Evolutionary conservation across 805 yeast genomes (phyloP).

Genomic region (Hyphopichia homilentoma): DNA sequence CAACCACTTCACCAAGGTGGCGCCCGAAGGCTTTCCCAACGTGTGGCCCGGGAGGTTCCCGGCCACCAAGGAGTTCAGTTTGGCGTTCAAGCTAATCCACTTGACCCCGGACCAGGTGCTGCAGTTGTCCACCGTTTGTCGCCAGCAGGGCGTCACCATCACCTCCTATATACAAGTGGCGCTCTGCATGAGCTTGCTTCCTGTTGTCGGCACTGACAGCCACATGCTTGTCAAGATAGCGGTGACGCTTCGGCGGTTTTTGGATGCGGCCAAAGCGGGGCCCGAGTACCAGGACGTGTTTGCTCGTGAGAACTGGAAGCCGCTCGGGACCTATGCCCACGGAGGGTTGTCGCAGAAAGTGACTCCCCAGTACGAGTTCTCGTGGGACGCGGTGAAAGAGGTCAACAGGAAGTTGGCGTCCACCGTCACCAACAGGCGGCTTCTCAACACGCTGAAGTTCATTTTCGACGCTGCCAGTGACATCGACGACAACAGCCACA

Average conservation of each 20-base stretch:
- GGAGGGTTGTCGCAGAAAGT: slow-evolving; percentile 25
- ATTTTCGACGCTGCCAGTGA: slow-evolving; percentile 14
- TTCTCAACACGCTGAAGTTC: slow-evolving; percentile 18
- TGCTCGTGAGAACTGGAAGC: slow-evolving; percentile 14
- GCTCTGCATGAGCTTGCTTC: slow-evolving; percentile 24
- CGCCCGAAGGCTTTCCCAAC: slow-evolving; percentile 15
- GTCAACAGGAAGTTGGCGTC: slow-evolving; percentile 15
- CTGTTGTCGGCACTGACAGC: slow-evolving; percentile 21
- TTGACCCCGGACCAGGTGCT: slow-evolving; percentile 21
- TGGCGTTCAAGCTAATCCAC: slow-evolving; percentile 25
- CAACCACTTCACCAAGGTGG: slow-evolving; percentile 16
- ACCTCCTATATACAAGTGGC: slow-evolving; percentile 28
- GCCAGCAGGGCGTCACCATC: slow-evolving; percentile 24
- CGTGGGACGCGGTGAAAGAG: slow-evolving; percentile 28
- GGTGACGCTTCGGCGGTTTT: slow-evolving; percentile 29
- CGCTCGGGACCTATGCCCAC: slow-evolving; percentile 32
- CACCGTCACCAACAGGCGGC: slow-evolving; percentile 16
- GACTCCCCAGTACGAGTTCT: slow-evolving; percentile 27
- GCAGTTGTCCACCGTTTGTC: slow-evolving; percentile 23
- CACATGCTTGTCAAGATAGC: slow-evolving; percentile 27
- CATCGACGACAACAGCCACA: slow-evolving; percentile 12
- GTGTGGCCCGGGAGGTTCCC: slow-evolving; percentile 32
- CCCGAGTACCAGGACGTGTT: slow-evolving; percentile 15
- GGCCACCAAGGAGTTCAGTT: slow-evolving; percentile 9
- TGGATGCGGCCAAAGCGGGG: slow-evolving; percentile 8